Evolutionary conservation across 371 early-diverging fungal species (phyloP).

Genomic region (Capillidium heterosporum): DNA sequence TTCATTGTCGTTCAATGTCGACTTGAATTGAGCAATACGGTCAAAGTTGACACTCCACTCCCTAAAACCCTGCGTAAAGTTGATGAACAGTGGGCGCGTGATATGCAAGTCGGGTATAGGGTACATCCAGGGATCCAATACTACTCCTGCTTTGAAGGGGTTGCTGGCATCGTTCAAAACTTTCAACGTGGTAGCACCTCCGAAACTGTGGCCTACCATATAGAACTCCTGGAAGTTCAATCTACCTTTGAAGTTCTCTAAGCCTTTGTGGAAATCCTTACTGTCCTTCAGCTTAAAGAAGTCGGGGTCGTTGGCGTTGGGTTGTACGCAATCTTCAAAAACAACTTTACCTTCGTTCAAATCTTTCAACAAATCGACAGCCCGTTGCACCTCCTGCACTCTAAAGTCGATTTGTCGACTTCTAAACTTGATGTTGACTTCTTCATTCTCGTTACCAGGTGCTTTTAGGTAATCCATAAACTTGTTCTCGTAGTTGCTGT

Average conservation of each 20-base stretch:
- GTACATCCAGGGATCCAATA: conserved; percentile 27
- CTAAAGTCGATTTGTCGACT: conserved; percentile 18
- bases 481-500: conserved; percentile 7
- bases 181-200: conserved; percentile 26
- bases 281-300: neutral
- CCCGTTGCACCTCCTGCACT: conserved; percentile 15
- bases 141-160: conserved; percentile 17
- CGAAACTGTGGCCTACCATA: conserved; percentile 39
- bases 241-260: conserved; percentile 10
- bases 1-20: neutral
- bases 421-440: conserved; percentile 11
- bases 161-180: conserved; percentile 8
- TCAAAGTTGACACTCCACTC: conserved; percentile 17
- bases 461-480: conserved; percentile 9
- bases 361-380: neutral
- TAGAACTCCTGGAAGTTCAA: conserved; percentile 20
- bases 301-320: neutral
- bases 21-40: conserved; percentile 8
- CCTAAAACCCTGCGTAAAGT: conserved; percentile 16
- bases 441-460: conserved; percentile 8
- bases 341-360: neutral
- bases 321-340: neutral
- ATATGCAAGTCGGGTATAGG: conserved; percentile 6
- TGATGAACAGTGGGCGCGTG: conserved; percentile 15
- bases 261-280: neutral